These are phyloP conservation scores for Tuber borchii DNA, from an alignment of 495 filamentous ascomycete species.

Conservation along the genomic window DNA sequence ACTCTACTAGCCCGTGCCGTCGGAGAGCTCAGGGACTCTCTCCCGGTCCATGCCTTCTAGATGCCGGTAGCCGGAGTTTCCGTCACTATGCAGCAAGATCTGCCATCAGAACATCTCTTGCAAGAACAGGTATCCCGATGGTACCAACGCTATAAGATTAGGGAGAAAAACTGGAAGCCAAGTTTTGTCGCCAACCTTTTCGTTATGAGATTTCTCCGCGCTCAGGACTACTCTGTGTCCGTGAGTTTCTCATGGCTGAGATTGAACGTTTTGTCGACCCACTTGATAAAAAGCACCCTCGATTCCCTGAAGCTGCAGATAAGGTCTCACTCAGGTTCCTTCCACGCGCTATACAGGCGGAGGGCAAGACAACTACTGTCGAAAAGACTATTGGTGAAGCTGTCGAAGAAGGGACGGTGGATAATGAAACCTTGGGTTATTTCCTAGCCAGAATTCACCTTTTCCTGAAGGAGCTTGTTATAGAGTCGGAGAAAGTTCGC, in stretches of 20 bases:
- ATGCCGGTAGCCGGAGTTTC: too few species aligned
- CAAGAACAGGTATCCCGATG: too few species aligned
- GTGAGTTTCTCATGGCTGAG: constrained; percentile 78
- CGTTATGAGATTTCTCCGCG: constrained; percentile 74
- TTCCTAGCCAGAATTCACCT: constrained; percentile 60
- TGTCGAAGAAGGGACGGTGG: constrained; percentile 54
- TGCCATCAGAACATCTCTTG: too few species aligned
- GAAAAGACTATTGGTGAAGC: constrained; percentile 56
- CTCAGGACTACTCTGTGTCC: constrained; percentile 65
- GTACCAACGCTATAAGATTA: too few species aligned
- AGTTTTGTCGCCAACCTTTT: too few species aligned
- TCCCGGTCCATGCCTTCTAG: too few species aligned
- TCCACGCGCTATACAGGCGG: constrained; percentile 53
- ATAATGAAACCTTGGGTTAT: constrained; percentile 67
- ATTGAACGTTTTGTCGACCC: constrained; percentile 78
- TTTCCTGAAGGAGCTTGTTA: constrained; percentile 57
- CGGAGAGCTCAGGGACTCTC: too few species aligned
- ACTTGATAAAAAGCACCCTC: constrained; percentile 63
- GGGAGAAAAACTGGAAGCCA: too few species aligned
- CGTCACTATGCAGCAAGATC: too few species aligned
- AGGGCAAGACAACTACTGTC: constrained; percentile 53
- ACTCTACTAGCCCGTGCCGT: constrained; percentile 84
- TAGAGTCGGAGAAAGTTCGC: constrained; percentile 56
- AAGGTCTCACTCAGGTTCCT: constrained; percentile 58
- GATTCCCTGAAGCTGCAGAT: constrained; percentile 58